These are phyloP conservation scores for Tuber calosporum DNA, from an alignment of 495 filamentous ascomycete genomes.

Conservation along the genomic window DNA sequence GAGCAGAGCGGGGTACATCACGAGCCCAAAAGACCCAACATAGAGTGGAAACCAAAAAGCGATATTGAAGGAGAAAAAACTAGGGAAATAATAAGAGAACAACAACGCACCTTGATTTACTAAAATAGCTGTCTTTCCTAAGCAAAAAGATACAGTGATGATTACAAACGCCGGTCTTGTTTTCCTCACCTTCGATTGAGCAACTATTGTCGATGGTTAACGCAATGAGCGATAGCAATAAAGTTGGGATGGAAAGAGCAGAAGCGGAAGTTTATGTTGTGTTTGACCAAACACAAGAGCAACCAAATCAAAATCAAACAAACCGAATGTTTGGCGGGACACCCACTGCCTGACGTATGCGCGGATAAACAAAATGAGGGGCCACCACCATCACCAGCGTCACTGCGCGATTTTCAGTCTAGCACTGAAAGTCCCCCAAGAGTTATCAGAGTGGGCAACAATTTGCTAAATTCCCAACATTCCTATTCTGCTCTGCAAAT, in stretches of 20 bases:
- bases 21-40: not conserved
- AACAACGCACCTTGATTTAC: not conserved
- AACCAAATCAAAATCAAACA: not conserved
- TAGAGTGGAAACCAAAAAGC: not conserved
- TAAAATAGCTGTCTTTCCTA: not conserved
- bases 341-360: not conserved
- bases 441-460: not conserved
- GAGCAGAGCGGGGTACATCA: not conserved
- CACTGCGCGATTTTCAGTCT: not conserved
- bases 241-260: not conserved
- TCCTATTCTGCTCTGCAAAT: not conserved
- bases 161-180: not conserved
- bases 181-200: not conserved
- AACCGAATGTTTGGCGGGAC: not conserved
- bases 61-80: not conserved
- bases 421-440: not conserved
- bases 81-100: not conserved
- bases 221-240: not conserved
- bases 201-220: not conserved
- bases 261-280: conserved; percentile 1
- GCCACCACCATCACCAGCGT: not conserved
- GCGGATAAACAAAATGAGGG: conserved; percentile 6
- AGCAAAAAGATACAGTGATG: not conserved
- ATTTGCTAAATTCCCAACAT: not conserved
- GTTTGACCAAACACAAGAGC: not conserved